Conservation (phyloP, 495 filamentous ascomycete genomes). For the Tuber umbilicatum region DNA sequence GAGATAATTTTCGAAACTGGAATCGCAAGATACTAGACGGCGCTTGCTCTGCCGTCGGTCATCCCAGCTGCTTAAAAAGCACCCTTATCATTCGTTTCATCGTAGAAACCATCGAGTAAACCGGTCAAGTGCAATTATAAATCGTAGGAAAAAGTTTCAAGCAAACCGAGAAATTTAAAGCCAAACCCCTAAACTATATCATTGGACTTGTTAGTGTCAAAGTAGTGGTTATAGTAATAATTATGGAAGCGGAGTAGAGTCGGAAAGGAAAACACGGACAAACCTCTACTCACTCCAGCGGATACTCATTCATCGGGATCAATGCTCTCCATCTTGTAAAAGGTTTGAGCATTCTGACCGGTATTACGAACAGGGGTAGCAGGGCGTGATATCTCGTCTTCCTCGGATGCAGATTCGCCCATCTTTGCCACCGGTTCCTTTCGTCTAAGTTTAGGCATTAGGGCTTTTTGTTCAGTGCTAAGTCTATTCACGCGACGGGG, state of each 20-base stretch:
- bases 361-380: not conserved
- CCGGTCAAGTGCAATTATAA: not conserved
- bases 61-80: not conserved
- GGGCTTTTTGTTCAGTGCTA: not conserved
- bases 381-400: not conserved
- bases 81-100: not conserved
- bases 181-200: not conserved
- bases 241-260: not conserved
- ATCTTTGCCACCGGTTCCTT: not conserved
- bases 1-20: not conserved
- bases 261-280: not conserved
- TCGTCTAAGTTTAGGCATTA: not conserved
- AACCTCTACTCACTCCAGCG: not conserved
- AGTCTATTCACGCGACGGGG: not conserved
- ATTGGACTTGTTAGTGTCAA: not conserved
- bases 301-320: not conserved
- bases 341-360: not conserved
- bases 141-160: not conserved
- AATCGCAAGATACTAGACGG: not conserved
- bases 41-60: not conserved
- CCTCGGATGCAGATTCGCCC: not conserved
- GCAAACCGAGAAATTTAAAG: not conserved
- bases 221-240: not conserved
- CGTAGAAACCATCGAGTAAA: not conserved
- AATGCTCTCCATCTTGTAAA: not conserved